Base-by-base conservation (phyloP, 352 stramenopile species). In the Phytophthora boehmeriae region DNA sequence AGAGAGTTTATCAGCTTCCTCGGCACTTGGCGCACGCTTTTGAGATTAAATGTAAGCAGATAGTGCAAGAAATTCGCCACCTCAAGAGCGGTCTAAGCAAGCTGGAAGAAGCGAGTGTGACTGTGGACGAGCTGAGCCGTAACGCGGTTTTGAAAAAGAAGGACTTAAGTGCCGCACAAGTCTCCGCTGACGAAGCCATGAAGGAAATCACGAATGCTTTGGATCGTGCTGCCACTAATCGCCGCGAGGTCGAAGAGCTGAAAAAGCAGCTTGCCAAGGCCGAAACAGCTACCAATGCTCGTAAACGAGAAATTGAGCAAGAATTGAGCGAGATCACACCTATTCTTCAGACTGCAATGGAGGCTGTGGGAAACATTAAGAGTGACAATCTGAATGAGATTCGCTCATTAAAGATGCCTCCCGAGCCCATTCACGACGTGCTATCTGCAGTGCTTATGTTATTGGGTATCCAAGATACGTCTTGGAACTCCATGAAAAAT, bases 401-500 rank as follows among this genome's bases (percentile, higher is more conserved):
- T 43, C 83, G 95, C 6, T 97, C 88, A 14, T 78, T 99, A 10
- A 98, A 98, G 57, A 98, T 97, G 78, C 96, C 96, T 0, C 96
- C 96, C 0, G 90, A 98, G 63, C 88, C 96, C 0, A 98, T 99
- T 61, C 88, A 95, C 27, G 95, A 98, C 52, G 95, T 98, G 22
- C 75, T 99, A 20, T 95, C 84, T 20, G 96, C 94, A 0, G 95
- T 99, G 17, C 76, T 99, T 1, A 98, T 98, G 91, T 68, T 99
- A 8, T 71, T 99, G 2, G 96, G 96, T 10, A 98, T 98, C 43
- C 84, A 97, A 23, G 96, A 99, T 61, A 97, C 92, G 14, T 97
- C 90, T 1, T 99, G 96, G 96, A 93, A 97, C 54, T 97, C 86
- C 11, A 99, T 99, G 94, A 98, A 98, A 62, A 97, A 97, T 99